A percentile compares a stretch with the other conserved stretches of the same genome.
phyloP scores from a whole-genome alignment of 371 early-diverging fungal species.

The Haplosporangium sp. region DNA sequence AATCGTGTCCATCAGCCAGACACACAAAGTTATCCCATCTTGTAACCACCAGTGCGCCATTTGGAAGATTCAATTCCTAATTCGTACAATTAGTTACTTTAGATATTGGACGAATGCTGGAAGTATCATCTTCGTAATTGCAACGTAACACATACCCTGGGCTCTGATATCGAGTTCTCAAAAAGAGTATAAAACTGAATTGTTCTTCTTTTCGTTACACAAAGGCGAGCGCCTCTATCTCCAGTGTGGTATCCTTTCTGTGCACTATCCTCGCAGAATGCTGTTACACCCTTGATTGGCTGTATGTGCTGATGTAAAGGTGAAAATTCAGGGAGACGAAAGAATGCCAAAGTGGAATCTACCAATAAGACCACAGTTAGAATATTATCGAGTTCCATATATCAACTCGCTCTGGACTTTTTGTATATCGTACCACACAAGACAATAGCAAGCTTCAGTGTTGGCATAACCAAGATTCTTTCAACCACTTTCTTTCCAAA shows the following conservation, averaged over 20 bases:
- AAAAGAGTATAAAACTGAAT: constrained; percentile 68
- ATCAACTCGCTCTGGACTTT: background rate
- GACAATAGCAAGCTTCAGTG: constrained; percentile 78
- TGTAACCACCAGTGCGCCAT: constrained; percentile 70
- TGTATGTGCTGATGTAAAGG: constrained; percentile 64
- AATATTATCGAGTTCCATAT: background rate
- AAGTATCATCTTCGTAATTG: background rate
- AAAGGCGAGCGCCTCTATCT: constrained; percentile 72
- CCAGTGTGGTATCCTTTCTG: constrained; percentile 69
- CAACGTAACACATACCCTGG: constrained; percentile 28
- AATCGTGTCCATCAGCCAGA: constrained; percentile 73
- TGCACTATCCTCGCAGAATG: constrained; percentile 70
- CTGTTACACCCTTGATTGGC: constrained; percentile 75
- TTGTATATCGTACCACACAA: constrained; percentile 69
- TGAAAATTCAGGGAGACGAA: constrained; percentile 71
- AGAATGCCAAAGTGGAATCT: constrained; percentile 76
- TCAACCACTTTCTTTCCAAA: constrained; percentile 77
- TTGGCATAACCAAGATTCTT: constrained; percentile 72
- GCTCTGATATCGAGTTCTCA: constrained; percentile 44
- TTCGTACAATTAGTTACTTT: background rate
- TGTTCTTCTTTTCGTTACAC: constrained; percentile 71
- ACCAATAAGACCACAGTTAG: background rate
- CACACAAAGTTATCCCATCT: constrained; percentile 68
- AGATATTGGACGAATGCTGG: background rate
- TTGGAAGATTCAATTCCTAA: constrained; percentile 75